These are phyloP conservation scores for Coleophoma eucalyptorum DNA, from an alignment of 2,329 filamentous ascomycete genomes.

Conservation along the genomic window DNA sequence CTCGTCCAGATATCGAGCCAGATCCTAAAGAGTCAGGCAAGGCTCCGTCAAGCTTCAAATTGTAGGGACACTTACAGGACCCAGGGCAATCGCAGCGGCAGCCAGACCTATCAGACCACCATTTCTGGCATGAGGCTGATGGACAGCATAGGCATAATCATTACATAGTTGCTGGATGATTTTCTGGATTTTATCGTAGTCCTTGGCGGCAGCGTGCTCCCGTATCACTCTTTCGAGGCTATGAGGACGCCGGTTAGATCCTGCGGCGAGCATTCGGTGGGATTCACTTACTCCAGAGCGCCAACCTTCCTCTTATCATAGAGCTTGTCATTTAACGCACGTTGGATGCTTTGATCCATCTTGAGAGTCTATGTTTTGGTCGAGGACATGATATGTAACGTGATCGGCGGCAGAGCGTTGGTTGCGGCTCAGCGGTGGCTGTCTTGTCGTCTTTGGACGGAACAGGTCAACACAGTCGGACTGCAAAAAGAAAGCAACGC, in stretches of 20 bases:
- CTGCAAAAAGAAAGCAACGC: no score
- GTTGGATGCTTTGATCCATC: slow-evolving; percentile 90
- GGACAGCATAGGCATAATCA: slow-evolving; percentile 95
- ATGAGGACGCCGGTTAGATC: slow-evolving; percentile 4
- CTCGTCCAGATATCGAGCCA: slow-evolving; percentile 85
- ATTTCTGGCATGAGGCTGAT: slow-evolving; percentile 94
- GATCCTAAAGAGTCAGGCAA: slow-evolving; percentile 55
- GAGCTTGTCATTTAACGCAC: slow-evolving; percentile 93
- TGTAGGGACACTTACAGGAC: slow-evolving; percentile 56
- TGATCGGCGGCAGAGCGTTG: no score
- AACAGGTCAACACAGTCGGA: no score
- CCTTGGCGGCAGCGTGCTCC: slow-evolving; percentile 71
- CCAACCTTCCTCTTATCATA: slow-evolving; percentile 98
- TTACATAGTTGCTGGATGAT: slow-evolving; percentile 96
- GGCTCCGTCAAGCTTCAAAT: no score
- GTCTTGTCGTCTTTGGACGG: no score
- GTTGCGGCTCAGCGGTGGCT: no score
- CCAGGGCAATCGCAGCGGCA: slow-evolving; percentile 91
- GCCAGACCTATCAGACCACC: slow-evolving; percentile 93
- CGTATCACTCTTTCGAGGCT: slow-evolving; percentile 90
- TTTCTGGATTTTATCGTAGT: slow-evolving; percentile 76
- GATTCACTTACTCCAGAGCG: slow-evolving; percentile 75
- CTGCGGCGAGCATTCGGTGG: not conserved
- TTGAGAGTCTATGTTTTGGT: slow-evolving; percentile 6
- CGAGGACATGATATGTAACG: not conserved